A percentile compares a stretch with the other conserved stretches of the same genome.
Evolutionary conservation across 2,329 filamentous ascomycete species (phyloP).

Genomic region (Monilinia polystroma): DNA sequence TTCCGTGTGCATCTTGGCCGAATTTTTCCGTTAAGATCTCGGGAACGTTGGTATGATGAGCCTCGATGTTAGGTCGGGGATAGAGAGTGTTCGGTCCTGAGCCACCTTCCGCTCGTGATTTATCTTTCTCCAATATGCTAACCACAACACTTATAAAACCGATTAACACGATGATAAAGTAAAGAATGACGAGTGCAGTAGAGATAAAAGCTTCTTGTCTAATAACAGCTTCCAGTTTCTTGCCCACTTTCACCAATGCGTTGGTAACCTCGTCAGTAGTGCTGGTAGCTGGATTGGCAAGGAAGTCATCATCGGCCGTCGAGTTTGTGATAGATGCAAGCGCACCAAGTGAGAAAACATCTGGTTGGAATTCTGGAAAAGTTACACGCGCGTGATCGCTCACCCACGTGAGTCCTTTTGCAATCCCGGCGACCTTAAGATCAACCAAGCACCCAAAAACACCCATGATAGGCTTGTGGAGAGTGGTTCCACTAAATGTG

Average conservation of each 20-base stretch:
- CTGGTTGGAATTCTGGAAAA: constrained; percentile 73
- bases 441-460: constrained; percentile 85
- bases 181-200: constrained; percentile 69
- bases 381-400: constrained; percentile 79
- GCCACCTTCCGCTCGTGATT: constrained; percentile 60
- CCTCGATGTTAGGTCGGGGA: neutral
- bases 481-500: constrained; percentile 79
- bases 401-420: constrained; percentile 92
- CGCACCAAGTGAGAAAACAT: constrained; percentile 82
- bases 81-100: constrained; percentile 23
- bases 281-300: constrained; percentile 70
- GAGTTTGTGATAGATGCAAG: constrained; percentile 58
- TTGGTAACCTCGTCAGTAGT: constrained; percentile 79
- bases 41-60: neutral
- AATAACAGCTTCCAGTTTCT: constrained; percentile 66
- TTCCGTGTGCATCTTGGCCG: neutral
- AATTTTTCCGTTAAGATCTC: neutral
- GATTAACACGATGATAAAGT: constrained; percentile 72
- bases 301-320: constrained; percentile 64
- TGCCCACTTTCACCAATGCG: constrained; percentile 68
- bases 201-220: constrained; percentile 79
- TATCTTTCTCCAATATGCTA: constrained; percentile 59
- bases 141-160: constrained; percentile 67
- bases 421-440: constrained; percentile 79
- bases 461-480: constrained; percentile 74